These are phyloP conservation scores for Puccinellia tenuiflora DNA, from an alignment of 176 grass and related monocot genomes.

Conservation along the genomic window DNA sequence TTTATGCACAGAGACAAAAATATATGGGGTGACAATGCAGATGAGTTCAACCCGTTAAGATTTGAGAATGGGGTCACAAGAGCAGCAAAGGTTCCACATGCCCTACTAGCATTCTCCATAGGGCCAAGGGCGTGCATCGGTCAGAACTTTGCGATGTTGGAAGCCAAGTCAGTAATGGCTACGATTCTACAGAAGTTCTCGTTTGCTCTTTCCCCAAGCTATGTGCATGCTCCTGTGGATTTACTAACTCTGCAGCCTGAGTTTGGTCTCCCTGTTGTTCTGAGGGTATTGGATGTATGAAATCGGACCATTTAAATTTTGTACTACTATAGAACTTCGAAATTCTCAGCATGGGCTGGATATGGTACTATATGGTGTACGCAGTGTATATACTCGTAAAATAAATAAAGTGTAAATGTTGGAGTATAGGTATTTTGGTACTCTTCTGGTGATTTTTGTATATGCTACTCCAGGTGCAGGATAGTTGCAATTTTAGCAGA, in stretches of 20 bases:
- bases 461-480: not conserved
- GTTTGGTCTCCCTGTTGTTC: not conserved
- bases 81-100: not conserved
- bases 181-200: slow-evolving; percentile 24
- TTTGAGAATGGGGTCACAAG: not conserved
- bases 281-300: not conserved
- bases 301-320: not conserved
- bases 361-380: not conserved
- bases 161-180: slow-evolving; percentile 10
- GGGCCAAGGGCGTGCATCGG: not conserved
- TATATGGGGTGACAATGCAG: slow-evolving; percentile 15
- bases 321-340: not conserved
- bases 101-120: not conserved
- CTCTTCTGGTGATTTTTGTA: not conserved
- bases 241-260: not conserved
- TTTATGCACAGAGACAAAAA: slow-evolving; percentile 31
- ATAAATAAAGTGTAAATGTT: not conserved
- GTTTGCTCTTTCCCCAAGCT: not conserved
- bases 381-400: not conserved
- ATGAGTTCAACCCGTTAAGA: slow-evolving; percentile 14
- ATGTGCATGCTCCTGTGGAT: not conserved
- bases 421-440: not conserved
- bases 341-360: not conserved
- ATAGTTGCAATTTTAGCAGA: not conserved
- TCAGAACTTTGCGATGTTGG: not conserved